phyloP scores from a whole-genome alignment of 116 monocot species.

The Papilionanthe hybrid region DNA sequence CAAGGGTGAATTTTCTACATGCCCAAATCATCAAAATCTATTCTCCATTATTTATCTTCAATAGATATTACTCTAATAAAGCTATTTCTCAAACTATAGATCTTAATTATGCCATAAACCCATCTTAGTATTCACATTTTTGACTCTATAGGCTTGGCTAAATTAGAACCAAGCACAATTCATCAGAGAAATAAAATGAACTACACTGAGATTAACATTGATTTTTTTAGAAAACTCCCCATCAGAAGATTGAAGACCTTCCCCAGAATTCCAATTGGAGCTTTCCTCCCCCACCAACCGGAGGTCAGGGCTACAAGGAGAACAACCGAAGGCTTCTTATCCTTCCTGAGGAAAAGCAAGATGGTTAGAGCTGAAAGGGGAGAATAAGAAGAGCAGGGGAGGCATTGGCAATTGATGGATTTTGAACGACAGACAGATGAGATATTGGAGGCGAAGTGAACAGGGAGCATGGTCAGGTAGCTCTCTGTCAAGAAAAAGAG shows the following conservation, averaged over 20 bases:
- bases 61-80: too few relatives aligned
- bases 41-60: too few relatives aligned
- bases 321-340: conserved; percentile 3
- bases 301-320: conserved; percentile 50
- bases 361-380: background rate
- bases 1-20: too few relatives aligned
- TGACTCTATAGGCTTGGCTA: too few relatives aligned
- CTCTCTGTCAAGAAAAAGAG: conserved; percentile 12
- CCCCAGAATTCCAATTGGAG: conserved; percentile 11
- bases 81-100: too few relatives aligned
- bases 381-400: conserved; percentile 5
- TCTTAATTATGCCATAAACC: too few relatives aligned
- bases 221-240: background rate
- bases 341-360: conserved; percentile 5
- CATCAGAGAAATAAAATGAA: too few relatives aligned
- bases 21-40: too few relatives aligned
- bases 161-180: too few relatives aligned
- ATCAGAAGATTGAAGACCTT: too few relatives aligned
- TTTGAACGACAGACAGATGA: conserved; percentile 5
- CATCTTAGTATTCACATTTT: too few relatives aligned
- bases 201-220: too few relatives aligned
- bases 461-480: conserved; percentile 19
- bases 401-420: conserved; percentile 8
- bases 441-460: conserved; percentile 9
- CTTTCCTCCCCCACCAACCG: conserved; percentile 23